Evolutionary conservation across 371 early-diverging fungal genomes (phyloP).

Genomic region (Apophysomyces variabilis): DNA sequence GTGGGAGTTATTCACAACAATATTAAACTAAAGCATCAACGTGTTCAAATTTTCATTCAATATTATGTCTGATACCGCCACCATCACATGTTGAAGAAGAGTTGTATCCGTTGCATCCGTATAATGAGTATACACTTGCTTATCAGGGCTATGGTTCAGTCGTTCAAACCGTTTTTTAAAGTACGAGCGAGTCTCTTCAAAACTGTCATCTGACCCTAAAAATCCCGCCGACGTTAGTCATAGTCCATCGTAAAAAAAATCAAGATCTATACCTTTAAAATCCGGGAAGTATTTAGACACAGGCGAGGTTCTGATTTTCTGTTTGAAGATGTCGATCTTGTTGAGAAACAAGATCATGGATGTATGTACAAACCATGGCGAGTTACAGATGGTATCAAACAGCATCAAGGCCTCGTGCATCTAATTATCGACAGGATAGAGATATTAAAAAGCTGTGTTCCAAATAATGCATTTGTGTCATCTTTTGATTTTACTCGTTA

Average conservation of each 20-base stretch:
- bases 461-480: neutral
- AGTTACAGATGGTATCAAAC: slow-evolving; percentile 95
- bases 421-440: slow-evolving; percentile 34
- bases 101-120: slow-evolving; percentile 68
- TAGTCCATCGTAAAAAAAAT: neutral
- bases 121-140: slow-evolving; percentile 62
- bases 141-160: slow-evolving; percentile 46
- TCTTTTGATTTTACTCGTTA: neutral
- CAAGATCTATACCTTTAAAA: slow-evolving; percentile 59
- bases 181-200: slow-evolving; percentile 36
- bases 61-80: slow-evolving; percentile 62
- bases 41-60: slow-evolving; percentile 53
- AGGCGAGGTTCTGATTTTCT: slow-evolving; percentile 80
- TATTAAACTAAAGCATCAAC: slow-evolving; percentile 34
- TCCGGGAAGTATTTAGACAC: slow-evolving; percentile 89
- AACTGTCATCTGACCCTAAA: slow-evolving; percentile 30
- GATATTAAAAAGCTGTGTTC: neutral
- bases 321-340: slow-evolving; percentile 94
- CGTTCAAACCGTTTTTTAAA: slow-evolving; percentile 47
- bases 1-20: slow-evolving; percentile 6
- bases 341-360: slow-evolving; percentile 95
- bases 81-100: slow-evolving; percentile 62
- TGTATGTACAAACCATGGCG: slow-evolving; percentile 90
- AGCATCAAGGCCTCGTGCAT: slow-evolving; percentile 95
- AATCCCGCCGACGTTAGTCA: neutral